These are phyloP conservation scores for Orobanche coerulescens DNA, from an alignment of 257 asterid species.

Conservation along the genomic window DNA sequence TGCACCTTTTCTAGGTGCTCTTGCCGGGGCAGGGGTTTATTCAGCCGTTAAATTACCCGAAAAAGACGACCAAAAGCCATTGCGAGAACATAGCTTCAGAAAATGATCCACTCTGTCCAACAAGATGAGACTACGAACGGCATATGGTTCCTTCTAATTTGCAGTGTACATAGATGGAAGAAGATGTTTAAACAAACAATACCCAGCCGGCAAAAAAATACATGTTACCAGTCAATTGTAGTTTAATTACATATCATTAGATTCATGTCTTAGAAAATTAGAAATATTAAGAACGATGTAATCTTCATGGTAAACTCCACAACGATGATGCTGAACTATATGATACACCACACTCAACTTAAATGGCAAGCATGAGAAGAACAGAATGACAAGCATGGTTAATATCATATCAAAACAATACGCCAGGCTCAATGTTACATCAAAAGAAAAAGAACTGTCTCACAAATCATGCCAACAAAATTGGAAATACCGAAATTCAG, in stretches of 20 bases:
- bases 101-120: constrained; percentile 23
- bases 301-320: no score
- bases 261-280: no score
- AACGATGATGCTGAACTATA: no score
- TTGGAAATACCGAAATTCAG: neutral
- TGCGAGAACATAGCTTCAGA: constrained; percentile 50
- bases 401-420: neutral
- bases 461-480: neutral
- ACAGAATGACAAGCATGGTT: neutral
- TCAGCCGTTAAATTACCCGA: constrained; percentile 65
- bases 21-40: constrained; percentile 70
- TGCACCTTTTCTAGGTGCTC: constrained; percentile 72
- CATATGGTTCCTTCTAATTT: neutral
- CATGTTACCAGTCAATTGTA: no score
- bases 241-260: no score
- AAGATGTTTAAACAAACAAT: neutral
- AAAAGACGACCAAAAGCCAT: constrained; percentile 30
- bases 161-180: neutral
- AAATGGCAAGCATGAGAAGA: no score
- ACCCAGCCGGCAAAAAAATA: no score
- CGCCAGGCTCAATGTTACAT: neutral
- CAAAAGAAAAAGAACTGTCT: neutral
- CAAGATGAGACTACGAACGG: neutral
- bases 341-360: no score
- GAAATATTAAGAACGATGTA: no score